These are phyloP conservation scores for Tolypocladium cylindrosporum DNA, from an alignment of 2,329 filamentous ascomycete species.

Conservation along the genomic window DNA sequence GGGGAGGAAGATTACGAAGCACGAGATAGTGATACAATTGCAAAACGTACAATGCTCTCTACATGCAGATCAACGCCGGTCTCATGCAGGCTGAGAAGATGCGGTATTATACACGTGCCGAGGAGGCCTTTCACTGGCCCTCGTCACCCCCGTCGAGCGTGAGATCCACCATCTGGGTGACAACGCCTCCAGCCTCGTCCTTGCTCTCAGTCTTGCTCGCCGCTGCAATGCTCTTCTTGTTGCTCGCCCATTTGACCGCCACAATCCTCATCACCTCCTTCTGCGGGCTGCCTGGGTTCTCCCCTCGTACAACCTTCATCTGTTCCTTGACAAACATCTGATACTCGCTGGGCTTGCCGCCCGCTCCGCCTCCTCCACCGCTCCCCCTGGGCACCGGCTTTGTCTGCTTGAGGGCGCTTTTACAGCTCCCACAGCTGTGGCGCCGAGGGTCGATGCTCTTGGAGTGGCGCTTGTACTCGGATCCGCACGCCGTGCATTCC, in stretches of 20 bases:
- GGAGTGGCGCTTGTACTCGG: constrained; percentile 74
- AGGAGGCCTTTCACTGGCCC: not conserved
- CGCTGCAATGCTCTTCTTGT: constrained; percentile 32
- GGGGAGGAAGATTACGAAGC: not conserved
- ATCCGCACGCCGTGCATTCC: constrained; percentile 59
- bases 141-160: constrained; percentile 1
- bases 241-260: constrained; percentile 47
- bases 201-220: constrained; percentile 7
- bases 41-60: not conserved
- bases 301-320: constrained; percentile 49
- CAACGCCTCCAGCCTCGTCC: constrained; percentile 3
- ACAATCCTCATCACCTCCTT: constrained; percentile 62
- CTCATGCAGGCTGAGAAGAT: not conserved
- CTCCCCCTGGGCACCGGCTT: constrained; percentile 55
- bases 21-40: not conserved
- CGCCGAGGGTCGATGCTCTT: constrained; percentile 67
- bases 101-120: not conserved
- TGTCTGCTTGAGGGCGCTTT: constrained; percentile 59
- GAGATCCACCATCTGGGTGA: not conserved
- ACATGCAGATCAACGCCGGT: not conserved
- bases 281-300: constrained; percentile 47
- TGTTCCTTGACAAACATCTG: constrained; percentile 54
- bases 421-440: constrained; percentile 72
- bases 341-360: constrained; percentile 29
- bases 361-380: constrained; percentile 6